These are phyloP conservation scores for Trypanosoma avium DNA, from an alignment of 208 protist genomes.

Conservation along the genomic window DNA sequence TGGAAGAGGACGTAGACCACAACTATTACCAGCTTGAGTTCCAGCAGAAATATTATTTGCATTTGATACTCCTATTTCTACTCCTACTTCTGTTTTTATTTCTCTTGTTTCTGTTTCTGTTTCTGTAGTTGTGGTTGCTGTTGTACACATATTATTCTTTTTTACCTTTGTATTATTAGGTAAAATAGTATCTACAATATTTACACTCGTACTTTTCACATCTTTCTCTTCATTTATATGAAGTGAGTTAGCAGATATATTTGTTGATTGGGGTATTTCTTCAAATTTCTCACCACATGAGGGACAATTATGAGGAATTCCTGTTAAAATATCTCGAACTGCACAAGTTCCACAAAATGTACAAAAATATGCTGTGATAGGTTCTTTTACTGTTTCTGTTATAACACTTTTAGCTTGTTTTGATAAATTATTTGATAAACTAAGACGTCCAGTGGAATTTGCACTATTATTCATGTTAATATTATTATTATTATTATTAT, in stretches of 20 bases:
- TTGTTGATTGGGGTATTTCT: neutral
- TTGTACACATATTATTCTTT: neutral
- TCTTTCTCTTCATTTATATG: neutral
- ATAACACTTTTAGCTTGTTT: conserved; percentile 2
- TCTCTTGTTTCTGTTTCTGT: neutral
- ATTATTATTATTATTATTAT: neutral
- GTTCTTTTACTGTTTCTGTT: conserved; percentile 7
- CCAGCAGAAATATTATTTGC: neutral
- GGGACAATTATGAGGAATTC: conserved; percentile 12
- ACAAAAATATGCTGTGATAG: conserved; percentile 24
- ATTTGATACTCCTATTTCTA: no score
- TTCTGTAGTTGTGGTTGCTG: neutral
- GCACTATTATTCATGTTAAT: no score
- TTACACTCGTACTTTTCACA: neutral
- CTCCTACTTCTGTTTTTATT: neutral
- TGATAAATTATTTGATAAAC: no score
- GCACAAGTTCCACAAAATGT: conserved; percentile 14
- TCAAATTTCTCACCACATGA: conserved; percentile 19
- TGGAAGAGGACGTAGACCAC: conserved; percentile 6
- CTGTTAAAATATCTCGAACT: conserved; percentile 18
- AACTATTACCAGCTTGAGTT: conserved; percentile 7
- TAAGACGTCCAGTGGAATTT: no score
- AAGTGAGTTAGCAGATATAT: neutral
- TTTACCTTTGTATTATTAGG: no score
- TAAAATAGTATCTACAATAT: no score